These are phyloP conservation scores for Vitis cinerea DNA, from an alignment of 164 flowering plant species.

Conservation along the genomic window DNA sequence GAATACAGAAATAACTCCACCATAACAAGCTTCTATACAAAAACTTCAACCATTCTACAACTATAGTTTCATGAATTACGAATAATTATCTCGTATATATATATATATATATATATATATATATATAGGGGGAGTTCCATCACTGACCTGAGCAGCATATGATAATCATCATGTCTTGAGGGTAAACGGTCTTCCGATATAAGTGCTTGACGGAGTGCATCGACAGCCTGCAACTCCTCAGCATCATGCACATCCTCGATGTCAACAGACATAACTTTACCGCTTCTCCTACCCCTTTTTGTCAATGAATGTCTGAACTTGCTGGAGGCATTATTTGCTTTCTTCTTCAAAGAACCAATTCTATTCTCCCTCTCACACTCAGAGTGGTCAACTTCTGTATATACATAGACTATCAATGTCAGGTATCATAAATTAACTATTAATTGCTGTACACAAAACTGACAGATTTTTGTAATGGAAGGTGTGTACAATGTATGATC, in stretches of 20 bases:
- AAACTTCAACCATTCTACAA: no score
- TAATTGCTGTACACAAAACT: no score
- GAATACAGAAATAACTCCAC: no score
- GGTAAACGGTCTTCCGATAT: constrained; percentile 48
- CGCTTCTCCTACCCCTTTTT: constrained; percentile 44
- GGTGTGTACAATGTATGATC: no score
- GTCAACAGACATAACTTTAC: constrained; percentile 35
- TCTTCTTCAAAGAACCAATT: constrained; percentile 35
- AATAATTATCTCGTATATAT: no score
- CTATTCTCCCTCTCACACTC: constrained; percentile 26
- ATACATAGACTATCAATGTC: not conserved
- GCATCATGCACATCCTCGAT: constrained; percentile 46
- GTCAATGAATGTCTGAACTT: constrained; percentile 40
- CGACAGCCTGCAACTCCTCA: constrained; percentile 48
- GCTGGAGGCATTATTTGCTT: constrained; percentile 31
- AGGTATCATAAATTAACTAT: not conserved
- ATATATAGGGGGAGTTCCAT: no score
- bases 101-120: no score
- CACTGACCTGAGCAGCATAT: constrained; percentile 46
- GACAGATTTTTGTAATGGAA: not conserved
- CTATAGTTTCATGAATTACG: no score
- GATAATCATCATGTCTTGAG: constrained; percentile 53
- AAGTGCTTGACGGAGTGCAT: constrained; percentile 52
- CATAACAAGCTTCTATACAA: no score
- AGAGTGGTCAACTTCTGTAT: constrained; percentile 15